Conservation (phyloP, 2,329 filamentous ascomycete species). For the Blumeriella jaapii region DNA sequence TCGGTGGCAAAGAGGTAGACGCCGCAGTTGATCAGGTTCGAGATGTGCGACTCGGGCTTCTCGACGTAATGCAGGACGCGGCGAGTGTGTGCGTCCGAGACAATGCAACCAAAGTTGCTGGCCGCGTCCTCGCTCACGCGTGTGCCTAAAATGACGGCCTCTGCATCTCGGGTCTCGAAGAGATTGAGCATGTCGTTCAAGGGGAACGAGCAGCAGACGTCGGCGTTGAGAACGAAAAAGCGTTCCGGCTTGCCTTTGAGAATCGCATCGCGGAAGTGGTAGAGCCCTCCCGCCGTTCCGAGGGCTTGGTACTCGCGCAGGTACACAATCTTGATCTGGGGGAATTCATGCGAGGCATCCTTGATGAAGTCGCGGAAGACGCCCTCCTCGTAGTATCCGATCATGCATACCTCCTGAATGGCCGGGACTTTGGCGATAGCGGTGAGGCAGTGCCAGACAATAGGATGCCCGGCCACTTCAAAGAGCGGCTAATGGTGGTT, state of each 20-base stretch:
- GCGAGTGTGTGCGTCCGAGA: constrained; percentile 85
- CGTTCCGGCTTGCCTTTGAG: constrained; percentile 90
- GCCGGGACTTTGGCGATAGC: constrained; percentile 83
- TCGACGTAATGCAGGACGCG: constrained; percentile 98
- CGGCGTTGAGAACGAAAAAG: constrained; percentile 95
- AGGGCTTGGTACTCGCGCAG: constrained; percentile 94
- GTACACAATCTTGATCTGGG: constrained; percentile 83
- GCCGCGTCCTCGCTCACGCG: constrained; percentile 83
- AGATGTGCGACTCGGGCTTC: constrained; percentile 96
- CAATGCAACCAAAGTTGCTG: constrained; percentile 95
- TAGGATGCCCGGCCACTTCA: constrained; percentile 94
- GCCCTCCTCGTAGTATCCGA: constrained; percentile 96
- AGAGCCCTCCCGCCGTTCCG: constrained; percentile 89
- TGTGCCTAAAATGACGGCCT: constrained; percentile 92
- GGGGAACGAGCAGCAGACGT: constrained; percentile 98
- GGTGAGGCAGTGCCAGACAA: constrained; percentile 94
- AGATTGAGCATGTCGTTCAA: constrained; percentile 90
- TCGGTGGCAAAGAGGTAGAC: constrained; percentile 96
- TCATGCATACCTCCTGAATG: constrained; percentile 92
- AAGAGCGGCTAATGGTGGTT: constrained; percentile 99
- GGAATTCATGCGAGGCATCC: constrained; percentile 73
- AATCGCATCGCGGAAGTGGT: constrained; percentile 98
- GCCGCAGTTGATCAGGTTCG: constrained; percentile 97
- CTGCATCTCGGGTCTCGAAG: constrained; percentile 89
- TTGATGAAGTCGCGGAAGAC: constrained; percentile 99